Base-by-base conservation (phyloP, 2,329 filamentous ascomycete species). In the Gnomoniopsis sp. region DNA sequence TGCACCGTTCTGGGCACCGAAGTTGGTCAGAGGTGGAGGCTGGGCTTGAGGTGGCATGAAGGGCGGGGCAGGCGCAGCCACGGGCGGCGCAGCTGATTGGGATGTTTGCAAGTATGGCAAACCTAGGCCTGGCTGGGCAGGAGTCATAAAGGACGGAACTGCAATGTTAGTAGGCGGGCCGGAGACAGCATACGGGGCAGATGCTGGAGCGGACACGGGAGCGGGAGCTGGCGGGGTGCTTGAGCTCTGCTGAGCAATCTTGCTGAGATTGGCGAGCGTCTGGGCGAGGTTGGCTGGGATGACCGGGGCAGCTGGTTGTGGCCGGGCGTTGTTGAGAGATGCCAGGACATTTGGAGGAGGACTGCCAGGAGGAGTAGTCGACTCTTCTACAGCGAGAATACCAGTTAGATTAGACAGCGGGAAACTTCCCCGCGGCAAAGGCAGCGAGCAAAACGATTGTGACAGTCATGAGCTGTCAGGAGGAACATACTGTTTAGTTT, bases 261-360 rank as follows among this genome's bases (percentile, higher is more conserved):
- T 90, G 64, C 89, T 89, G 63, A 95, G 81, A 69, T 90, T 90
- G 64, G 90, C 89, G 63, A 95, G 81, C 48, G 88, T 88, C 71
- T 90, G 89, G 74, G 93, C 80, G 66, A 95, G 92, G 64, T 86
- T 88, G 62, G 71, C 44, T 17, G 67, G 68, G 17, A 73, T 77
- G 74, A 62, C 78, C 73, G 70, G 65, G 8, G 72, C 69, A 23
- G 80, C 76, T 36, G 77, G 68, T 54, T 71, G 71, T 57, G 66
- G 63, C 53, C 61, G 58, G 11, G 46, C 21, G 64, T 62, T 64
- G 72, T 65, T 70, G 33, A 78, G 67, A 49, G 71, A 77, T 64
- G 72, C 78, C 65, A 77, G 67, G 57, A 75, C 65, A 64, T 72
- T 75, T 23, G 78, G 68, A 34, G 82, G 83, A 47, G 83, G 83